A percentile compares a stretch with the other conserved stretches of the same genome.
Evolutionary conservation across 495 filamentous ascomycete genomes (phyloP).

Genomic region (Daldinia grandis): DNA sequence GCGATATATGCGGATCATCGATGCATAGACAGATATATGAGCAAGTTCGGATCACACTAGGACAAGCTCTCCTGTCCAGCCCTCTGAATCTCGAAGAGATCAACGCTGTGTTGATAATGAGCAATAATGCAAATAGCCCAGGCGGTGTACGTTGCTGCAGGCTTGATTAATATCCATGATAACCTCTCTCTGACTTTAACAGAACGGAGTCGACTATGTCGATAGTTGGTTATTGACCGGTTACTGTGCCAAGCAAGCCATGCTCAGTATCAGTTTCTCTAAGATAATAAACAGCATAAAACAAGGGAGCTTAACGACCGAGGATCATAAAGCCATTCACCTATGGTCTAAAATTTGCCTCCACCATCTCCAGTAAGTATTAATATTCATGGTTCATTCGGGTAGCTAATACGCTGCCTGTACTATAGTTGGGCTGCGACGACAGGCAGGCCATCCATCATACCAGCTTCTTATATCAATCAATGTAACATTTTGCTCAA

Average conservation of each 20-base stretch:
- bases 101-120: constrained; percentile 46
- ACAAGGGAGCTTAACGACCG: constrained; percentile 28
- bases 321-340: constrained; percentile 41
- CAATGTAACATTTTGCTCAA: constrained; percentile 45
- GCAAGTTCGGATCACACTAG: constrained; percentile 41
- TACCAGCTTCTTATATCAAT: constrained; percentile 39
- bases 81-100: constrained; percentile 44
- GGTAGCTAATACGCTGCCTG: background rate
- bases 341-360: constrained; percentile 48
- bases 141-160: constrained; percentile 31
- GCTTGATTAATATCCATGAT: background rate
- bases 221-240: constrained; percentile 47
- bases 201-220: constrained; percentile 45
- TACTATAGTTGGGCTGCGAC: constrained; percentile 42
- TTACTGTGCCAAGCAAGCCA: constrained; percentile 46
- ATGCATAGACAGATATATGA: constrained; percentile 42
- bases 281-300: constrained; percentile 42
- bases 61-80: constrained; percentile 41
- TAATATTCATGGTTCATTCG: background rate
- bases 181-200: constrained; percentile 6
- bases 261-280: constrained; percentile 45
- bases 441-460: constrained; percentile 44
- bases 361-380: constrained; percentile 44
- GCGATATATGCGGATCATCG: constrained; percentile 39
- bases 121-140: constrained; percentile 45